Evolutionary conservation across 1,139 yeast genomes (phyloP).

Genomic region (Debaryomyces singareniensis): DNA sequence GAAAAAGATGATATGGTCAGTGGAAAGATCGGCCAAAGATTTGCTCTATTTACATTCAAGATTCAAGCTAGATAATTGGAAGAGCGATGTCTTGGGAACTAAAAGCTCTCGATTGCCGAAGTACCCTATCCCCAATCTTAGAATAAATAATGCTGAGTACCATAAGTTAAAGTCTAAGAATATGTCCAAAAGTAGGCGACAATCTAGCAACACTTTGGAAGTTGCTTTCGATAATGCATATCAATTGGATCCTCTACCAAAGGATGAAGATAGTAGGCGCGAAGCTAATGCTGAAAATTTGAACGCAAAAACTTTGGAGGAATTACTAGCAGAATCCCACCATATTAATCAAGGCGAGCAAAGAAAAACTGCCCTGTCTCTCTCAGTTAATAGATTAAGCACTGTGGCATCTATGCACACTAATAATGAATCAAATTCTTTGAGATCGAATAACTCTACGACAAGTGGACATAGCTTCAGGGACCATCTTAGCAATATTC

Average conservation of each 20-base stretch:
- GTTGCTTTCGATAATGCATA: not conserved
- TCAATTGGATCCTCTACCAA: not conserved
- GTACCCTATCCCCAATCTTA: conserved; percentile 23
- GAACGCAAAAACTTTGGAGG: too few relatives aligned
- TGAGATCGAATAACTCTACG: conserved; percentile 10
- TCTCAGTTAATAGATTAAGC: not conserved
- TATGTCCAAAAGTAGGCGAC: too few relatives aligned
- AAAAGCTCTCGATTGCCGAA: conserved; percentile 22
- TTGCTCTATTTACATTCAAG: conserved; percentile 62
- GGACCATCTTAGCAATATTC: conserved; percentile 21
- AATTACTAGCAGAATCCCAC: too few relatives aligned
- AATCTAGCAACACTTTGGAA: not conserved
- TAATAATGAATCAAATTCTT: not conserved
- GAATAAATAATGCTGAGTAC: conserved; percentile 1
- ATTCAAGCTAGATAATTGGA: conserved; percentile 47
- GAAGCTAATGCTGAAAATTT: not conserved
- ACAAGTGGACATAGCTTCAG: conserved; percentile 15
- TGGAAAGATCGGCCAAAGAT: conserved; percentile 68
- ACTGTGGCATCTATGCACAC: too few relatives aligned
- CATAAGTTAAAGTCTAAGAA: not conserved
- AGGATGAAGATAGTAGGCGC: conserved; percentile 5
- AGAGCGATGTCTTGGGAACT: conserved; percentile 25
- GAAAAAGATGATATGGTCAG: conserved; percentile 73
- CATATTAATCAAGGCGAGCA: too few relatives aligned
- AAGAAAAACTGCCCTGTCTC: too few relatives aligned